Conservation (phyloP, 139 green algal species). For the Marvania coccoides region DNA sequence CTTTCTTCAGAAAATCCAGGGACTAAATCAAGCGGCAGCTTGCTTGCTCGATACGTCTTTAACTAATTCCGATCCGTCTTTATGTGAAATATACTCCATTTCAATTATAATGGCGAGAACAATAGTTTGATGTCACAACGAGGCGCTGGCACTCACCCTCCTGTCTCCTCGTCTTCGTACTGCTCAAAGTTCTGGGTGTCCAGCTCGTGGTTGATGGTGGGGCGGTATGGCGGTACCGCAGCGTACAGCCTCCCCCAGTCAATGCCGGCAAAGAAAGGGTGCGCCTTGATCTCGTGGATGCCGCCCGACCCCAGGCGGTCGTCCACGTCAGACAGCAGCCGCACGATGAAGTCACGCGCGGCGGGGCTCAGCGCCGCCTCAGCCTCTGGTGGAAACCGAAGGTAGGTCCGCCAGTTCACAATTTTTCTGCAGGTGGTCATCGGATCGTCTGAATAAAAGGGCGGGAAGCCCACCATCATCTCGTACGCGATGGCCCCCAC, state of each 20-base stretch:
- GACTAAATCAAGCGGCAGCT: neutral
- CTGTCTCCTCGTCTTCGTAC: slow-evolving; percentile 78
- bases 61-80: no score
- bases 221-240: slow-evolving; percentile 61
- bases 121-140: no score
- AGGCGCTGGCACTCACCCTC: no score
- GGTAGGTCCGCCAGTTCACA: slow-evolving; percentile 89
- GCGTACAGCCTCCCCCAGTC: slow-evolving; percentile 74
- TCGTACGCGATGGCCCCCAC: slow-evolving; percentile 95
- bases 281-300: slow-evolving; percentile 61
- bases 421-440: slow-evolving; percentile 88
- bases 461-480: slow-evolving; percentile 95
- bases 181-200: slow-evolving; percentile 98
- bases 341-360: slow-evolving; percentile 74
- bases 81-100: no score
- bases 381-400: slow-evolving; percentile 81
- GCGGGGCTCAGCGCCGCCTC: slow-evolving; percentile 27
- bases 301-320: slow-evolving; percentile 72
- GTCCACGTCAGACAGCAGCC: slow-evolving; percentile 94
- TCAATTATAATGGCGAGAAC: no score
- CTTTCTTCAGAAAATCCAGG: neutral
- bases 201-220: slow-evolving; percentile 75
- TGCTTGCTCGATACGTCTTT: neutral
- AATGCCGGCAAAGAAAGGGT: slow-evolving; percentile 89
- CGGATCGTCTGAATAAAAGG: slow-evolving; percentile 77